Evolutionary conservation across 75 land plant species (phyloP), one percentile per base, ranked within the genome.

Genomic region (Picea glauca): DNA sequence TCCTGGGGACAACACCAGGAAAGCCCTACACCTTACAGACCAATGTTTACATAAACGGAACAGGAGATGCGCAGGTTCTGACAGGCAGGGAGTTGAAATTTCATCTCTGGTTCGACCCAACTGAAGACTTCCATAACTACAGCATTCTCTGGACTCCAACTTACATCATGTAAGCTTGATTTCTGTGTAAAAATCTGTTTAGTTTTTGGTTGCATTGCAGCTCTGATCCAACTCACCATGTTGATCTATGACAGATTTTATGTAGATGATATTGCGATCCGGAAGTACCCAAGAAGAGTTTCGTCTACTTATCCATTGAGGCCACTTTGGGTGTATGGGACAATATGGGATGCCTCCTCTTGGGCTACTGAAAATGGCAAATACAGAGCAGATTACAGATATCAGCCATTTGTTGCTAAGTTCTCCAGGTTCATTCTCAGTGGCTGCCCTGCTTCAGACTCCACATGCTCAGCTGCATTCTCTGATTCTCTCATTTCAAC

Each of bases 61-160:
- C 83, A 46, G 84, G 83, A 20, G 86, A 88, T 63, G 85, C 81
- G 14, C 83, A 84, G 32, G 75, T 76, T 12, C 58, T 68, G 12
- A 77, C 77, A 13, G 89, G 89, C 23, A 70, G 87, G 62, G 89
- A 88, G 63, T 81, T 80, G 66, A 87, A 84, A 38, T 82, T 89
- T 50, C 81, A 80, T 31, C 88, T 89, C 21, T 91, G 91, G 94
- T 92, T 92, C 46, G 94, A 92, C 60, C 94, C 92, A 7, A 85
- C 90, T 2, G 72, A 38, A 38, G 79, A 82, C 13, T 84, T 82
- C 81, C 94, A 92, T 74, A 43, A 84, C 14, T 92, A 92, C 86
- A 85, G 85, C 88, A 83, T 92, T 76, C 74, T 92, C 20, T 92
- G 94, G 94, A 90, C 86, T 79, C 56, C 58, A 20, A 59, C 80